A percentile compares a stretch with the other conserved stretches of the same genome.
These are phyloP conservation scores for Lactuca sativa DNA, from an alignment of 129 eudicot genomes.

Conservation along the genomic window DNA sequence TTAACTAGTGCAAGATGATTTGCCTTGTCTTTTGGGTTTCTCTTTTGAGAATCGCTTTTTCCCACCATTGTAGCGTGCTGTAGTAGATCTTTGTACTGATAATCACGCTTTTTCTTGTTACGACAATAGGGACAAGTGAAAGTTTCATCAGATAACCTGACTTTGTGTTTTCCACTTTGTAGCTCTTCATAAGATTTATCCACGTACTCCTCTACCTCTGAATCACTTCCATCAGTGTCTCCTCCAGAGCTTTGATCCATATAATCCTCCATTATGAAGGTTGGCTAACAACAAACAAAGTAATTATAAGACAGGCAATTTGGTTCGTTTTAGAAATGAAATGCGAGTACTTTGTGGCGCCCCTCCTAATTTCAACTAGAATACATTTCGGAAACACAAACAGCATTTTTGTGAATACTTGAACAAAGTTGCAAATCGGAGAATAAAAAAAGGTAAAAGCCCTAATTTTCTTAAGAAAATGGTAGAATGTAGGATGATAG, in stretches of 20 bases:
- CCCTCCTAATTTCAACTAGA: background rate
- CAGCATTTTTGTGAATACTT: background rate
- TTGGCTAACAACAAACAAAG: slow-evolving; percentile 5
- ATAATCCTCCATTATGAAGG: slow-evolving; percentile 33
- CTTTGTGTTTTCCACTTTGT: slow-evolving; percentile 43
- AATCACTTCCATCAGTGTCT: slow-evolving; percentile 61
- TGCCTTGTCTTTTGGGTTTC: slow-evolving; percentile 64
- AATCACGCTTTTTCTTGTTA: slow-evolving; percentile 57
- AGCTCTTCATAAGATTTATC: slow-evolving; percentile 61
- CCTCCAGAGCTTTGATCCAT: slow-evolving; percentile 60
- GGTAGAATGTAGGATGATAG: background rate
- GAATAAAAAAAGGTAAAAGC: background rate
- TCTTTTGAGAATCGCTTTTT: slow-evolving; percentile 55
- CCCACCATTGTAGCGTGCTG: slow-evolving; percentile 87
- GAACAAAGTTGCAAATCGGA: background rate
- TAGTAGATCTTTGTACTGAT: slow-evolving; percentile 52
- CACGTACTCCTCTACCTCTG: slow-evolving; percentile 62
- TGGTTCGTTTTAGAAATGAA: no score
- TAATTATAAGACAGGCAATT: background rate
- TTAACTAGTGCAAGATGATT: slow-evolving; percentile 73
- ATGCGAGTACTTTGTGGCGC: background rate
- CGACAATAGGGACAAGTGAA: slow-evolving; percentile 82
- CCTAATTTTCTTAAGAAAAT: background rate
- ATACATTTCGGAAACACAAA: background rate
- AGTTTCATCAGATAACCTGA: slow-evolving; percentile 51